Conservation (phyloP, 108 stramenopile genomes). For the Fragilaria crotonensis region DNA sequence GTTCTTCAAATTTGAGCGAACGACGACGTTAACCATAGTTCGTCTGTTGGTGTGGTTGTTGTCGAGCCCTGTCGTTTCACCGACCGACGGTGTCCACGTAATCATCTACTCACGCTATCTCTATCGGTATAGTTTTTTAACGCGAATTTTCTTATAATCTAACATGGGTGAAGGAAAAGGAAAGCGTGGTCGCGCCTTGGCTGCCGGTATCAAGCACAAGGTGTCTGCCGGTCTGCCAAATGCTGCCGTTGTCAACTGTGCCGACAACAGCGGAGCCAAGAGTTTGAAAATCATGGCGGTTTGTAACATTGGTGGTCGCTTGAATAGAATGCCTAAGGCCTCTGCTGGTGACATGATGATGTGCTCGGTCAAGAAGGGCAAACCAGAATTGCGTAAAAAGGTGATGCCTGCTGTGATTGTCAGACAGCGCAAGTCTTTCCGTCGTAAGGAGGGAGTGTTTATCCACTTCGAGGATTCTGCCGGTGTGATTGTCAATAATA, state of each 20-base stretch:
- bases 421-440: constrained; percentile 98
- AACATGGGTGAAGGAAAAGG: constrained; percentile 72
- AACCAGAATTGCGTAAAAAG: constrained; percentile 99
- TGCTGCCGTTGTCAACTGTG: constrained; percentile 99
- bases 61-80: too few relatives aligned
- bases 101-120: too few relatives aligned
- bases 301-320: constrained; percentile 94
- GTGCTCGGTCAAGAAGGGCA: constrained; percentile 99
- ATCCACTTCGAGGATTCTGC: constrained; percentile 99
- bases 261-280: constrained; percentile 99
- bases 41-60: too few relatives aligned
- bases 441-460: constrained; percentile 98
- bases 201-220: constrained; percentile 97
- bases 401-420: constrained; percentile 98
- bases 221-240: constrained; percentile 98
- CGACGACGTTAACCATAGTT: too few relatives aligned
- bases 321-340: constrained; percentile 98
- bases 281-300: constrained; percentile 98
- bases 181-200: constrained; percentile 76
- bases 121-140: too few relatives aligned
- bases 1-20: too few relatives aligned
- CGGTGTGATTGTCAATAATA: constrained; percentile 99
- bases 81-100: too few relatives aligned
- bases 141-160: too few relatives aligned
- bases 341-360: constrained; percentile 98